phyloP scores from a whole-genome alignment of 2,329 filamentous ascomycete species.

The Verticillium isaacii region DNA sequence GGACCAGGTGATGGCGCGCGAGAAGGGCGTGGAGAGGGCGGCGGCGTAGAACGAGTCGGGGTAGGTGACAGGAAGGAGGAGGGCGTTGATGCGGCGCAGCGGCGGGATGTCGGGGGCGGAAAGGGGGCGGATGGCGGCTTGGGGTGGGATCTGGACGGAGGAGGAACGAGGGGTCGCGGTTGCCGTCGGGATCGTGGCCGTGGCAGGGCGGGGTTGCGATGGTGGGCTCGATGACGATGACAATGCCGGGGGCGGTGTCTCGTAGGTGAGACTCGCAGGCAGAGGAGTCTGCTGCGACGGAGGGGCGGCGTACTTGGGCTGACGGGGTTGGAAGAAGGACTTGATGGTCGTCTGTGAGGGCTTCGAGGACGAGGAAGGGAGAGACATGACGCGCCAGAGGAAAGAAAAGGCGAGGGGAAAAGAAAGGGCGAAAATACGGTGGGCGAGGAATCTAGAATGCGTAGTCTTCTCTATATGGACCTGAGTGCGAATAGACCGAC shows the following conservation, averaged over 20 bases:
- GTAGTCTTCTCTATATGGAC: neutral
- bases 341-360: conserved; percentile 52
- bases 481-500: neutral
- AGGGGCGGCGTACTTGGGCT: conserved; percentile 38
- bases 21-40: conserved; percentile 46
- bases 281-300: conserved; percentile 19
- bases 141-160: conserved; percentile 28
- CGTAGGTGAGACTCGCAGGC: neutral
- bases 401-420: neutral
- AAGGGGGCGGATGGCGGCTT: conserved; percentile 49
- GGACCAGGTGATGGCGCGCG: conserved; percentile 55
- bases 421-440: neutral
- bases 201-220: conserved; percentile 14
- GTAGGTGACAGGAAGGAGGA: conserved; percentile 61
- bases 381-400: conserved; percentile 27
- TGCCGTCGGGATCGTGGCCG: conserved; percentile 19
- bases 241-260: conserved; percentile 8
- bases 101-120: conserved; percentile 47
- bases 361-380: conserved; percentile 28
- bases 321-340: conserved; percentile 54
- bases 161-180: conserved; percentile 16
- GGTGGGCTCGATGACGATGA: conserved; percentile 15
- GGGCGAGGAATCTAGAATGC: neutral
- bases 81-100: conserved; percentile 59
- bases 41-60: conserved; percentile 61